Base-by-base conservation (phyloP, 1,284 basidiomycete genomes). In the Pseudomicrostroma phylloplanum region DNA sequence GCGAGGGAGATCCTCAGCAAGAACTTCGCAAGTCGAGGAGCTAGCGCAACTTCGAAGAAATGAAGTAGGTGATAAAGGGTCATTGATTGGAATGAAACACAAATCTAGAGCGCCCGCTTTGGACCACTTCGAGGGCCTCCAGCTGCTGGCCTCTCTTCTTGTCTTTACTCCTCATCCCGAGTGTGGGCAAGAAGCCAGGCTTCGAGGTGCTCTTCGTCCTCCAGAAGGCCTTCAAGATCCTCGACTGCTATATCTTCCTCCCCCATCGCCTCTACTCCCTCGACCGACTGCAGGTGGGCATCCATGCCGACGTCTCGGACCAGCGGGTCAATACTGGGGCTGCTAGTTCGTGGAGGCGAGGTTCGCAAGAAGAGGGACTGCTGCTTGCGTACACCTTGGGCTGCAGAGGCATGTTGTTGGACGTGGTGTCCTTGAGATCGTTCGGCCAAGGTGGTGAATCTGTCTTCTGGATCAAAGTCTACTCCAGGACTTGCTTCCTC, bases 1-100 rank as follows among this genome's bases (percentile, higher is more conserved):
- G 72, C 72, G n/a, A 67, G 69, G 42, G 69, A 67, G 7, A 42
- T 74, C 21, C 63, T 74, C 7, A 65, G 65, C 12, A 74, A 72
- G 60, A 61, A 73, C 41, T 75, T 73, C 49, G 70, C 71, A 6
- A 67, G 66, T 43, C 46, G 59, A 40, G 65, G 60, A 54, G 51
- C 21, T 8, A 26, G 51, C 7, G 51, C 51, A 25, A 26, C 8
- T 6, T 3, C 51, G 51, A 54, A 25, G 15, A 17, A n/a, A 13
- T 48, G 43, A 21, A 48, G 15, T 48, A 48, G 17, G 43, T 48
- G 43, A 17, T n/a, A 42, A 9, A 11, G 9, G 9, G 41, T 6
- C 43, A 17, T n/a, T 21, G 6, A 48, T n/a, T 3, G 43, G 21
- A 48, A 17, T 12, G 6, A 17, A 13, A 4, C 17, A 48, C 43